Base-by-base conservation (phyloP, 2,329 filamentous ascomycete species). In the Paracorniculantispora psalliotae region DNA sequence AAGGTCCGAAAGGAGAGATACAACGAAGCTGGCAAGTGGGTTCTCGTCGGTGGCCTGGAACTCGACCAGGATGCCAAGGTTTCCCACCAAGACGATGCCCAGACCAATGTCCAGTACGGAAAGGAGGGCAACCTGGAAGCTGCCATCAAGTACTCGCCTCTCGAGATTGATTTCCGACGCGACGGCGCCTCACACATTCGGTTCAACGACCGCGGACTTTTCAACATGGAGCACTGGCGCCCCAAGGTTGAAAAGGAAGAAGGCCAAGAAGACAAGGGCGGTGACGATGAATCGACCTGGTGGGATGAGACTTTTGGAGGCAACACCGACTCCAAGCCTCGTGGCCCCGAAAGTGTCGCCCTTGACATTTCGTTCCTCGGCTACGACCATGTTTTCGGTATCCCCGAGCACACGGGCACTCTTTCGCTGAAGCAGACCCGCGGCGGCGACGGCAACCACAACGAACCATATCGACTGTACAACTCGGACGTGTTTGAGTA, bases 401-500 rank as follows among this genome's bases (percentile, higher is more conserved):
- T 97, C 64, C 92, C 94, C 1, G 92, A 96, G 70, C 94, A 99
- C 74, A 85, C 94, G 37, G 91, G 92, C 2, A 87, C 92, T 7
- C 73, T 99, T 48, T 96, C 93, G 0, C 77, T 99, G 65, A 94
- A 90, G 74, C 86, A 96, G 72, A 99, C 94, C 13, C 88, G 91
- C 57, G 94, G 93, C 55, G 92, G 92, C 25, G 84, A 91, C 21
- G 91, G 90, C 62, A 90, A 91, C 67, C 91, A 94, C 73, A 80
- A 82, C 10, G 91, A 99, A 63, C 94, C 94, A 0, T 99, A 99
- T 76, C 85, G 94, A 39, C 76, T 99, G 73, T 97, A 97, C 78
- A 99, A 99, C 73, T 84, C 91, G 33, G 94, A 99, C 71, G 94
- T 99, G 12, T 99, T 99, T 67, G 94, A 99, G 76, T 99, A 99